These are phyloP conservation scores for Calonectria honghensis DNA, from an alignment of 2,329 filamentous ascomycete genomes.

Conservation along the genomic window DNA sequence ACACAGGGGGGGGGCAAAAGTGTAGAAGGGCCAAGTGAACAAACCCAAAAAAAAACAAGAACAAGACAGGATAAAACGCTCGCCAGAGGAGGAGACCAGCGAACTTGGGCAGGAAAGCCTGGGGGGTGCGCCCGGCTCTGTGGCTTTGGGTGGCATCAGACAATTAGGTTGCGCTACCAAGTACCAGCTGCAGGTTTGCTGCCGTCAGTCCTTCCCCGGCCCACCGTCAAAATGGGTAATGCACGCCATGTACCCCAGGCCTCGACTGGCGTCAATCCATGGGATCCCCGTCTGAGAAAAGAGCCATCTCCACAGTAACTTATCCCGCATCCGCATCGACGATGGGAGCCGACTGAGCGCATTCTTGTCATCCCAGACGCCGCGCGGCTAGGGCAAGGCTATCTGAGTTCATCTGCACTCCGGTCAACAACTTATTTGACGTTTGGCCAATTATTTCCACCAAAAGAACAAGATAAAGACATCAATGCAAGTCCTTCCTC, in stretches of 20 bases:
- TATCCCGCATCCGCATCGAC: constrained; percentile 10
- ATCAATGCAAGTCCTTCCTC: constrained; percentile 9
- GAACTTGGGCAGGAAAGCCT: background rate
- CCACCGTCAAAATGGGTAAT: constrained; percentile 9
- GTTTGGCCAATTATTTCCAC: background rate
- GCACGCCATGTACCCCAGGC: constrained; percentile 34
- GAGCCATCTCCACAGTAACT: constrained; percentile 44
- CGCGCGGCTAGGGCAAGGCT: background rate
- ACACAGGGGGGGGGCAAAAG: background rate
- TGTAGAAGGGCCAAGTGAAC: background rate
- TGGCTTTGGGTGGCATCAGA: constrained; percentile 25
- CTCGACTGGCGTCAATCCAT: constrained; percentile 29
- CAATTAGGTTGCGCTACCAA: constrained; percentile 13
- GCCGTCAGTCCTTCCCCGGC: constrained; percentile 15
- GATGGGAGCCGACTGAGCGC: background rate
- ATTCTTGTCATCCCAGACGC: background rate
- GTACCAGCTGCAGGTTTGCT: constrained; percentile 24
- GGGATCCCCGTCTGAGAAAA: constrained; percentile 30
- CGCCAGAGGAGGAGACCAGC: background rate
- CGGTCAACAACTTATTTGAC: background rate
- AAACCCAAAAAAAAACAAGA: background rate
- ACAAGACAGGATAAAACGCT: constrained; percentile 18
- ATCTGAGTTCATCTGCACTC: background rate
- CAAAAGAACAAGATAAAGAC: background rate
- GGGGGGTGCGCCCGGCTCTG: constrained; percentile 23